Percentiles rank a stretch among this genome's conserved stretches.
These are phyloP conservation scores for Tetracladium marchalianum DNA, from an alignment of 495 filamentous ascomycete genomes.

Conservation along the genomic window DNA sequence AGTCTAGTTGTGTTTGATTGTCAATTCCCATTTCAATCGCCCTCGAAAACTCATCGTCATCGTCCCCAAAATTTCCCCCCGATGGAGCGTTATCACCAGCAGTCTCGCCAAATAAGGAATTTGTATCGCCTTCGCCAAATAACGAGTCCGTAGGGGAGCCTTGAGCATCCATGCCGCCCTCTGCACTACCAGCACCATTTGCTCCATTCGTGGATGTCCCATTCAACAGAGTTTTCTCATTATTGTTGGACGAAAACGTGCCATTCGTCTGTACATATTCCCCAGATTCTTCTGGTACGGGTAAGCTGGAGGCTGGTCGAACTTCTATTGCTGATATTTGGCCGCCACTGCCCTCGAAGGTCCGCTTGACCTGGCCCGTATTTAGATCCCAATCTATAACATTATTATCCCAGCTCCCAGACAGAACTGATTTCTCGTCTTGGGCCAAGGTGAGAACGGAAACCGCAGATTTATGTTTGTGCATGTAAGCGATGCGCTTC, in stretches of 20 bases:
- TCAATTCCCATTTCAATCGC: constrained; percentile 60
- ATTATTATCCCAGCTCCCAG: constrained; percentile 92
- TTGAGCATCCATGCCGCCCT: constrained; percentile 29
- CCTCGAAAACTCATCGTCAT: constrained; percentile 78
- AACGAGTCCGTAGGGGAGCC: constrained; percentile 71
- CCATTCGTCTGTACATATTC: constrained; percentile 48
- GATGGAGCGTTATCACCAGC: constrained; percentile 46
- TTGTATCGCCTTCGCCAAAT: constrained; percentile 54
- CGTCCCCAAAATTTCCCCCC: constrained; percentile 58
- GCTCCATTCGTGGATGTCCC: constrained; percentile 39
- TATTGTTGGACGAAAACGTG: constrained; percentile 58
- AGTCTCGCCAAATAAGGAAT: constrained; percentile 43
- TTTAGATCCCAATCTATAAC: constrained; percentile 95
- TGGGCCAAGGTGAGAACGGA: constrained; percentile 73
- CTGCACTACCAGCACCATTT: constrained; percentile 24
- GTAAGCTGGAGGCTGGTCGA: constrained; percentile 63
- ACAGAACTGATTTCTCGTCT: constrained; percentile 82
- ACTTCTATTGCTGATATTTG: constrained; percentile 87
- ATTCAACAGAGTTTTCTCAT: constrained; percentile 35
- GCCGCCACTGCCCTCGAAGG: constrained; percentile 63
- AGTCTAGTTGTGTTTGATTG: constrained; percentile 28
- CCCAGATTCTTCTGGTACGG: constrained; percentile 62
- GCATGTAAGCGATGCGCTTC: constrained; percentile 69
- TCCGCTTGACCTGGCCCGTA: constrained; percentile 64
- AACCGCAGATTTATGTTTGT: constrained; percentile 84